Conservation (phyloP, 2,329 filamentous ascomycete genomes). For the Fusarium citri region DNA sequence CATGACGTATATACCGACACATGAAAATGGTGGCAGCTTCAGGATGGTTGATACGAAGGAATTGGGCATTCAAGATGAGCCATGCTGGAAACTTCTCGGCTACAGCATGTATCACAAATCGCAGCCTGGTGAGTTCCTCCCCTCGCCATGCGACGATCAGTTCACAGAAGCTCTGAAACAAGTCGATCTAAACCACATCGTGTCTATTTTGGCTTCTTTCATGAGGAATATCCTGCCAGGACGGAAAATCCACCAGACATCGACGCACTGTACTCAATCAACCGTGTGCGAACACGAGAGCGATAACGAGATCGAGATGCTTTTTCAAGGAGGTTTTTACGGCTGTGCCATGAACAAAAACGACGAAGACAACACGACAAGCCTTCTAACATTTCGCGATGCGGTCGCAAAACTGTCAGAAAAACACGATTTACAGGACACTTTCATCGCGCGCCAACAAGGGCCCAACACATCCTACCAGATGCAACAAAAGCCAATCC, state of each 20-base stretch:
- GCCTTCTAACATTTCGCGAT: fast-evolving
- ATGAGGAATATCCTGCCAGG: not conserved
- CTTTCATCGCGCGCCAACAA: fast-evolving
- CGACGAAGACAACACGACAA: fast-evolving
- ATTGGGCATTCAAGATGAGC: too few relatives aligned
- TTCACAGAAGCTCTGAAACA: not conserved
- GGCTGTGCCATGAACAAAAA: not conserved
- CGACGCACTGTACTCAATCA: fast-evolving
- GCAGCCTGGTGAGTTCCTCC: not conserved
- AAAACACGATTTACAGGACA: not conserved
- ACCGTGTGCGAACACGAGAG: too few relatives aligned
- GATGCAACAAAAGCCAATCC: not conserved
- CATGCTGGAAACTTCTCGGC: not conserved
- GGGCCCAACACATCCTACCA: not conserved
- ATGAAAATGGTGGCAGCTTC: not conserved
- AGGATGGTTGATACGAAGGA: fast-evolving
- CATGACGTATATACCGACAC: not conserved
- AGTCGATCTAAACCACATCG: not conserved
- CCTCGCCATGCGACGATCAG: not conserved
- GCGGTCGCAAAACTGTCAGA: not conserved
- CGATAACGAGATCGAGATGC: too few relatives aligned
- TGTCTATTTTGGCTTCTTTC: not conserved
- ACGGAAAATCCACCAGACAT: not conserved
- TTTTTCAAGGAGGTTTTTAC: too few relatives aligned
- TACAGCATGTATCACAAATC: not conserved